phyloP scores from a whole-genome alignment of 1,284 basidiomycete genomes.

The Agaricales sp. region DNA sequence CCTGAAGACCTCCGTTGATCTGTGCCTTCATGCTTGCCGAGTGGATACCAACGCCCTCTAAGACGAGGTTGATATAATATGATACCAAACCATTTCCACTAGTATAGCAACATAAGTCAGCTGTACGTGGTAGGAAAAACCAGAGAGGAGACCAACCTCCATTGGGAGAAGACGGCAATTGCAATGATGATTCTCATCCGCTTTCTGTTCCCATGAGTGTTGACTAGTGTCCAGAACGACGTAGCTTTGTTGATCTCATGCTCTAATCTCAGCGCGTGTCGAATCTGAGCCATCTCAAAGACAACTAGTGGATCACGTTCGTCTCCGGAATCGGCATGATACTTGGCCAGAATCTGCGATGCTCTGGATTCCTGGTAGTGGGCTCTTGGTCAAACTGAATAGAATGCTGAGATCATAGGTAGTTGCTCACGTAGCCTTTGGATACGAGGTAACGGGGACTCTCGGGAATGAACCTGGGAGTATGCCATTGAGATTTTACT shows the following conservation, averaged over 20 bases:
- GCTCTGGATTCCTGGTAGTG: constrained; percentile 37
- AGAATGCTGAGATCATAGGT: background rate
- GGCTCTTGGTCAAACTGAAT: background rate
- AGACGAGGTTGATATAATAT: constrained; percentile 54
- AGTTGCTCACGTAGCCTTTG: constrained; percentile 37
- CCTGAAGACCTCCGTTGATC: constrained; percentile 56
- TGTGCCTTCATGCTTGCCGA: constrained; percentile 41
- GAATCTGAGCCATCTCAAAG: constrained; percentile 47
- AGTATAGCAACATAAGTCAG: background rate
- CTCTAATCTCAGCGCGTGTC: constrained; percentile 51
- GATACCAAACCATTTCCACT: constrained; percentile 59
- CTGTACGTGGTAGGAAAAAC: background rate
- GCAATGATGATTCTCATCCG: constrained; percentile 47
- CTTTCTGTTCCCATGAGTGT: constrained; percentile 48
- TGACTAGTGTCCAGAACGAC: constrained; percentile 39
- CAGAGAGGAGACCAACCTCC: constrained; percentile 53
- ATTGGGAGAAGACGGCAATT: constrained; percentile 53
- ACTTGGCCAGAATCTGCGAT: constrained; percentile 43
- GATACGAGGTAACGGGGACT: constrained; percentile 60
- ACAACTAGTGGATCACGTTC: constrained; percentile 38
- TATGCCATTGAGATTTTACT: constrained; percentile 12
- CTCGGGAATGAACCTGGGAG: constrained; percentile 53
- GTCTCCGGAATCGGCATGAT: constrained; percentile 45
- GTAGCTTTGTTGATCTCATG: constrained; percentile 36
- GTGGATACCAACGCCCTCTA: constrained; percentile 49